Percentiles rank a stretch among this genome's conserved stretches.
Evolutionary conservation across 202 grass and related monocot genomes (phyloP).

Genomic region (Schoenoplectus tabernaemontani): DNA sequence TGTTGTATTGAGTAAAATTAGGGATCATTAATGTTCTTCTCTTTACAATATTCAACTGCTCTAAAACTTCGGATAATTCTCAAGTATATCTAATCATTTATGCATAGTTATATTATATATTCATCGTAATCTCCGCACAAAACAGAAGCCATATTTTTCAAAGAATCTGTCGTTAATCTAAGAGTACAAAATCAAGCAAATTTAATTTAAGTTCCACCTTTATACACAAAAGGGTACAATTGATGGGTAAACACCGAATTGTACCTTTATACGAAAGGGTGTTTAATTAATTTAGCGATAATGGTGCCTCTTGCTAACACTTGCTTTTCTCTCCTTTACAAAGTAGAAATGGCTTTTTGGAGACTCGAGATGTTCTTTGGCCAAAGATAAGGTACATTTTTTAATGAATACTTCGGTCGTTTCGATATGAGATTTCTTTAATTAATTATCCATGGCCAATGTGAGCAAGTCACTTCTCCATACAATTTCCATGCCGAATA

Average conservation of each 20-base stretch:
- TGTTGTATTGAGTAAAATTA: too few species aligned
- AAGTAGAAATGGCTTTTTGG: slow-evolving; percentile 29
- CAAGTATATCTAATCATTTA: not conserved
- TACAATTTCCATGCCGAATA: not conserved
- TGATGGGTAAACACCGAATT: not conserved
- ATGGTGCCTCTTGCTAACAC: slow-evolving; percentile 22
- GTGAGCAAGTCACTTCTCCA: not conserved
- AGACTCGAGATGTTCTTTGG: slow-evolving; percentile 24
- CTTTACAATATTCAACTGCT: not conserved
- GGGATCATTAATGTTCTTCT: too few species aligned
- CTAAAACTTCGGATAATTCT: not conserved
- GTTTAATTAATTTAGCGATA: slow-evolving; percentile 26
- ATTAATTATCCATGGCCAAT: not conserved
- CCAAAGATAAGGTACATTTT: slow-evolving; percentile 22
- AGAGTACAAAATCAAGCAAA: slow-evolving; percentile 7
- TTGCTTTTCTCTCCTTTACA: slow-evolving; percentile 26
- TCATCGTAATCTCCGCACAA: not conserved
- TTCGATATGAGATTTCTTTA: not conserved
- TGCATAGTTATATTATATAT: too few species aligned
- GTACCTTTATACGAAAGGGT: not conserved
- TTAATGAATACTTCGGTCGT: not conserved
- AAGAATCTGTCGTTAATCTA: not conserved
- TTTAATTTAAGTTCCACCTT: not conserved
- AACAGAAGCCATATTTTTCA: not conserved
- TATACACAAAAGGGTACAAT: not conserved